Evolutionary conservation across 2,329 filamentous ascomycete genomes (phyloP).

Genomic region (Aureobasidium namibiae): DNA sequence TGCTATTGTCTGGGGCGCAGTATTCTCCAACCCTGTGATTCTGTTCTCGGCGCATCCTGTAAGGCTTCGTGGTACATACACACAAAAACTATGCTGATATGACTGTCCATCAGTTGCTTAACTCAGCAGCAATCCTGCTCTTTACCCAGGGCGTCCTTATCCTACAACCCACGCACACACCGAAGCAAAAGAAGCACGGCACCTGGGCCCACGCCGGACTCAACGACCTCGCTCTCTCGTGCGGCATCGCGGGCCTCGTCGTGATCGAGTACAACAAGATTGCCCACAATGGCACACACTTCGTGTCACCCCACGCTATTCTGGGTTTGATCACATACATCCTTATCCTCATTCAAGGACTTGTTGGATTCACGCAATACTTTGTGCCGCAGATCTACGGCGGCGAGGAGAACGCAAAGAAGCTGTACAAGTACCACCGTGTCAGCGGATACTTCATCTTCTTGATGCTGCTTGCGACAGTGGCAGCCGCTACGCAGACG

Average conservation of each 20-base stretch:
- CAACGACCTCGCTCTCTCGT: slow-evolving; percentile 55
- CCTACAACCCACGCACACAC: slow-evolving; percentile 77
- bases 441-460: slow-evolving; percentile 66
- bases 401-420: slow-evolving; percentile 69
- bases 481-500: slow-evolving; percentile 68
- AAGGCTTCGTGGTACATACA: slow-evolving; percentile 22
- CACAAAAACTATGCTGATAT: neutral
- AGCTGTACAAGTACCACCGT: slow-evolving; percentile 85
- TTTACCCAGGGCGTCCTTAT: slow-evolving; percentile 73
- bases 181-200: slow-evolving; percentile 60
- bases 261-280: slow-evolving; percentile 83
- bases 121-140: slow-evolving; percentile 60
- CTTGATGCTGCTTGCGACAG: slow-evolving; percentile 62
- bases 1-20: slow-evolving; percentile 66
- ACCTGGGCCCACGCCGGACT: slow-evolving; percentile 60
- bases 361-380: slow-evolving; percentile 78
- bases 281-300: slow-evolving; percentile 57
- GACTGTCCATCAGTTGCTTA: slow-evolving; percentile 37
- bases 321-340: slow-evolving; percentile 71
- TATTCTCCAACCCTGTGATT: slow-evolving; percentile 63
- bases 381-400: slow-evolving; percentile 68
- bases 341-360: slow-evolving; percentile 61
- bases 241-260: slow-evolving; percentile 56
- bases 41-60: slow-evolving; percentile 88
- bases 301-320: slow-evolving; percentile 72